Base-by-base conservation (phyloP, 345 rosid genomes). In the Abelmoschus esculentus region DNA sequence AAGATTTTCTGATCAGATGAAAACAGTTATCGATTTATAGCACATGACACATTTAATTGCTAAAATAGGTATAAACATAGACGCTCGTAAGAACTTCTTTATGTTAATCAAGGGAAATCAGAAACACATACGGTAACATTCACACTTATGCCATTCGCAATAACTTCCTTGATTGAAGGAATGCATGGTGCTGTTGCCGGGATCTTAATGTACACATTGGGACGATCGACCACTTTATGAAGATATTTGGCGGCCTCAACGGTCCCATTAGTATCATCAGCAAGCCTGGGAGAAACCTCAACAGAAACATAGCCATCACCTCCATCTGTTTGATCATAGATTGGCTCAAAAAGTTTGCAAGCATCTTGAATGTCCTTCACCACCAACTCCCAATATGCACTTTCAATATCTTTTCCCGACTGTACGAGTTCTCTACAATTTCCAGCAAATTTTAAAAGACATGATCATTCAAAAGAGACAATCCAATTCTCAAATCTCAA, bases 321-420 rank as follows among this genome's bases (percentile, higher is more conserved):
- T 66, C 85, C 97, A 72, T 90, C 92, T 31, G 99, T 95, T 76
- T 90, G 80, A 74, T 91, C 92, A 72, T 95, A 95, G 61, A 95
- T 89, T 54, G 91, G 66, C 89, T 95, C 99, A 81, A 95, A 95
- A 58, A 95, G 97, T 73, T 85, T 90, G 85, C 98, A 95, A 0
- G 99, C 99, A 82, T 90, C 97, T 73, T 95, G 98, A 73, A 95
- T 95, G 82, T 91, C 99, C 89, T 86, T 90, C 80, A 95, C 87
- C 77, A 95, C 99, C 5, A 95, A 96, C 76, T 91, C 99, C 99
- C 99, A 95, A 69, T 95, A 95, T 1, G 96, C 96, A 38, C 81
- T 81, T 79, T 95, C 92, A 73, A 91, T 89, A 81, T 89, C 91
- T 74, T 86, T 89, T 77, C 98, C 97, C 12, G 96, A 86, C 76